These are phyloP conservation scores for Tympanopsis confertula DNA, from an alignment of 2,329 filamentous ascomycete genomes.

Conservation along the genomic window DNA sequence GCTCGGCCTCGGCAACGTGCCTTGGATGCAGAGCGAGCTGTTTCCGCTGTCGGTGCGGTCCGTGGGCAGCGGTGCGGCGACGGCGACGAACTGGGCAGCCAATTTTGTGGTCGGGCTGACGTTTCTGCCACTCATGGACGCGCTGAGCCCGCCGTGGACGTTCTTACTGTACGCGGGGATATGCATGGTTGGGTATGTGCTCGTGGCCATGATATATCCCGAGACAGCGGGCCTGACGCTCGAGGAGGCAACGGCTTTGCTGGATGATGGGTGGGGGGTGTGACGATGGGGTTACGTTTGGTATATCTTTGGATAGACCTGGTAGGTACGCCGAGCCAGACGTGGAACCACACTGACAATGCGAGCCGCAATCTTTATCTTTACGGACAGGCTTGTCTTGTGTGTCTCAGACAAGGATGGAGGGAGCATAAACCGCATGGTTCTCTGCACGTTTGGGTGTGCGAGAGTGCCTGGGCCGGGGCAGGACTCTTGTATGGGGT, in stretches of 20 bases:
- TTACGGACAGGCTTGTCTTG: too few species aligned
- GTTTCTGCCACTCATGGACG: constrained; percentile 78
- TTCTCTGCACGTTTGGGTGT: too few species aligned
- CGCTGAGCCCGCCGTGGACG: constrained; percentile 60
- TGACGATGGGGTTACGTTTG: constrained; percentile 16
- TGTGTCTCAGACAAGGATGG: too few species aligned
- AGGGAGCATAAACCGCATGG: too few species aligned
- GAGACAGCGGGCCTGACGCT: constrained; percentile 74
- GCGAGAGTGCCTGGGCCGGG: too few species aligned
- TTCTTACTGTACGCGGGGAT: constrained; percentile 71
- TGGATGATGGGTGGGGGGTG: constrained; percentile 67
- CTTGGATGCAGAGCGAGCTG: constrained; percentile 91
- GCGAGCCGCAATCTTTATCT: too few species aligned
- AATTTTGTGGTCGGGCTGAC: constrained; percentile 81
- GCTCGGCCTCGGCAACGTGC: constrained; percentile 78
- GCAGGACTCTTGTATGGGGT: too few species aligned
- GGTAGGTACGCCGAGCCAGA: constrained; percentile 20
- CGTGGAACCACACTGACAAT: too few species aligned
- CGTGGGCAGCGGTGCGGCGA: constrained; percentile 60
- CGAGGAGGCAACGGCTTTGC: constrained; percentile 65
- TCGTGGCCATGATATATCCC: constrained; percentile 68
- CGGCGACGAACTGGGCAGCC: constrained; percentile 74
- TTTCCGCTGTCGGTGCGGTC: constrained; percentile 69
- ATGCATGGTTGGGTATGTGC: constrained; percentile 55
- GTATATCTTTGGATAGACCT: background rate